These are phyloP conservation scores for Canna indica DNA, from an alignment of 176 grass and related monocot genomes.

Conservation along the genomic window DNA sequence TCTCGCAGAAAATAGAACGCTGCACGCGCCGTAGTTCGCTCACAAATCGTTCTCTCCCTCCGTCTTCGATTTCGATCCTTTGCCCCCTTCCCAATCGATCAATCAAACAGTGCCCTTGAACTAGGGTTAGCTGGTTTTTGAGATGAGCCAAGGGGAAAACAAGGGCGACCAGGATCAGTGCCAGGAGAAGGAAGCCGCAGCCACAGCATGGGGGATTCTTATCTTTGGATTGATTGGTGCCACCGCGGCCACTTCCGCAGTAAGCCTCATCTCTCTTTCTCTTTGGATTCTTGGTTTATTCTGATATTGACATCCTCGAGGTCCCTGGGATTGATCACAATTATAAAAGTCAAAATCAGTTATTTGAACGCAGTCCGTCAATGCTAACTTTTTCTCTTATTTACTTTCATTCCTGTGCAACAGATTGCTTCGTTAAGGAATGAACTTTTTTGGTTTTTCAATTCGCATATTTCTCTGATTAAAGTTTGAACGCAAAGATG, in stretches of 20 bases:
- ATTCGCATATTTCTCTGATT: neutral
- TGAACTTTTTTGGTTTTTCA: neutral
- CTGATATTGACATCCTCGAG: neutral
- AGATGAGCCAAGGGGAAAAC: neutral
- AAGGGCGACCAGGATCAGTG: constrained; percentile 1
- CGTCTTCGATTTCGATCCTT: too few relatives aligned
- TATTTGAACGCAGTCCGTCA: neutral
- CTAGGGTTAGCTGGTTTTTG: neutral
- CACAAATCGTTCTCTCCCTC: too few relatives aligned
- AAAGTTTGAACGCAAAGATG: neutral
- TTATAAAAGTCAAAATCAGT: neutral
- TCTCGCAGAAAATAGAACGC: too few relatives aligned
- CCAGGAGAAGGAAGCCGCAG: constrained; percentile 32
- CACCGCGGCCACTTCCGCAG: constrained; percentile 62
- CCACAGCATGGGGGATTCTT: constrained; percentile 67
- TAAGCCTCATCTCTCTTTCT: constrained; percentile 2
- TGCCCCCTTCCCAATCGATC: neutral
- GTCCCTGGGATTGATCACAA: neutral
- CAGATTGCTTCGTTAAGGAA: neutral
- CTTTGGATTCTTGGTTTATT: neutral
- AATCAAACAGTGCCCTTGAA: neutral
- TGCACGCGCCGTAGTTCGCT: too few relatives aligned
- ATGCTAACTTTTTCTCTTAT: too few relatives aligned
- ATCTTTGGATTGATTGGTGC: constrained; percentile 77
- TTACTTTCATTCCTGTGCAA: neutral